These are phyloP conservation scores for Ceratocystis albifundus DNA, from an alignment of 2,329 filamentous ascomycete genomes.

Conservation along the genomic window DNA sequence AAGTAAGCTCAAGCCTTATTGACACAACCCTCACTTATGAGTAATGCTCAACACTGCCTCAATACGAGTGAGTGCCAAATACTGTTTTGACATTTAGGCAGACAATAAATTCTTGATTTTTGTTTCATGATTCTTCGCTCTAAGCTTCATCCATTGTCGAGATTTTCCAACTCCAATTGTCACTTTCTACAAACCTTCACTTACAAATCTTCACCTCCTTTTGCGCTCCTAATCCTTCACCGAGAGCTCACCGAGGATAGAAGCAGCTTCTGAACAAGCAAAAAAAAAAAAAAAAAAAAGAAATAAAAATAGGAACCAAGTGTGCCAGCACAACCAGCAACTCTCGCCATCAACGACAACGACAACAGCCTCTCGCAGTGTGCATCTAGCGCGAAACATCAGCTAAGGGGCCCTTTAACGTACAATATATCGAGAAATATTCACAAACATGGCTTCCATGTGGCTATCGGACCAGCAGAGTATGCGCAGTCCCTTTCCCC, in stretches of 20 bases:
- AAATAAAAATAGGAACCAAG: background rate
- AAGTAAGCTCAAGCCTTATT: background rate
- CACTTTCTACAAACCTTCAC: background rate
- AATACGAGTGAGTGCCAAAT: background rate
- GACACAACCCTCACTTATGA: background rate
- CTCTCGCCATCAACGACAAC: background rate
- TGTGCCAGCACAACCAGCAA: background rate
- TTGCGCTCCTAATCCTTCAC: background rate
- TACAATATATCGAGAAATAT: background rate
- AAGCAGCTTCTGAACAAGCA: background rate
- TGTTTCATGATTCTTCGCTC: background rate
- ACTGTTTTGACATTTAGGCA: background rate
- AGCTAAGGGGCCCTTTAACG: background rate
- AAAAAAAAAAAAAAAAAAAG: conserved; percentile 2
- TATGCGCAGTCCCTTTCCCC: conserved; percentile 33
- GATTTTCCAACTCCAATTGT: background rate
- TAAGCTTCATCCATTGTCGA: background rate
- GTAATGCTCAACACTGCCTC: background rate
- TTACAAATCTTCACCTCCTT: background rate
- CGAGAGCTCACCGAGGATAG: conserved; percentile 5
- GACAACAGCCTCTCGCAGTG: background rate
- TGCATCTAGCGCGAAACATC: background rate
- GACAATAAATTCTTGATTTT: background rate
- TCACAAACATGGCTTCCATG: conserved; percentile 64
- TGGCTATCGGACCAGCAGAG: conserved; percentile 95